Conservation (phyloP, 768 basidiomycete genomes). For the Rossbeevera mucosa region DNA sequence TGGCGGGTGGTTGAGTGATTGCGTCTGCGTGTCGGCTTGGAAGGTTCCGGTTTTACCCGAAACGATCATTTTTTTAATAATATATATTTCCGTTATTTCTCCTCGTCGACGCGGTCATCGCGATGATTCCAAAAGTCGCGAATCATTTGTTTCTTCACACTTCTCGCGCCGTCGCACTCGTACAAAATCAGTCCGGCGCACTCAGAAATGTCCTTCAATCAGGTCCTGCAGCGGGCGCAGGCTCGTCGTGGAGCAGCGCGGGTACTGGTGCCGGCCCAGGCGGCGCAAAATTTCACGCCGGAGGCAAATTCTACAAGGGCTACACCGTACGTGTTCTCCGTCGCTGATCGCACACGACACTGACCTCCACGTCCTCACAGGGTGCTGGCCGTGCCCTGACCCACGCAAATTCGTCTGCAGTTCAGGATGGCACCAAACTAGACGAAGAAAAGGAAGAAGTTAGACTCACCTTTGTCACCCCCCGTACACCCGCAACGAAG, state of each 20-base stretch:
- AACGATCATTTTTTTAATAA: too few relatives aligned
- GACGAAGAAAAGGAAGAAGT: constrained; percentile 60
- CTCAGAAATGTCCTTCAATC: constrained; percentile 75
- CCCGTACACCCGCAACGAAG: constrained; percentile 28
- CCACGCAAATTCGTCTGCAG: constrained; percentile 60
- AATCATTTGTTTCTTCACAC: constrained; percentile 74
- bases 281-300: constrained; percentile 66
- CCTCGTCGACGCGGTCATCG: constrained; percentile 1
- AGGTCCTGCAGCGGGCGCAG: constrained; percentile 40
- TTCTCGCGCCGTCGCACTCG: constrained; percentile 68
- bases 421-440: constrained; percentile 47
- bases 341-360: neutral
- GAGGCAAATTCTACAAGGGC: constrained; percentile 64
- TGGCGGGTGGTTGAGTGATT: constrained; percentile 24
- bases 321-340: constrained; percentile 50
- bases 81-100: too few relatives aligned
- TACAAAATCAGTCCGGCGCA: constrained; percentile 65
- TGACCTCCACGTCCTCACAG: constrained; percentile 33
- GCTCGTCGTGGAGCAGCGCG: constrained; percentile 50
- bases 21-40: constrained; percentile 12
- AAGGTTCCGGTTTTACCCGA: constrained; percentile 21
- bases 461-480: constrained; percentile 27
- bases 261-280: constrained; percentile 57
- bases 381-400: constrained; percentile 67
- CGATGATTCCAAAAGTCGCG: constrained; percentile 81